These are phyloP conservation scores for Debaryomyces tyrocola DNA, from an alignment of 805 yeast genomes.

Conservation along the genomic window DNA sequence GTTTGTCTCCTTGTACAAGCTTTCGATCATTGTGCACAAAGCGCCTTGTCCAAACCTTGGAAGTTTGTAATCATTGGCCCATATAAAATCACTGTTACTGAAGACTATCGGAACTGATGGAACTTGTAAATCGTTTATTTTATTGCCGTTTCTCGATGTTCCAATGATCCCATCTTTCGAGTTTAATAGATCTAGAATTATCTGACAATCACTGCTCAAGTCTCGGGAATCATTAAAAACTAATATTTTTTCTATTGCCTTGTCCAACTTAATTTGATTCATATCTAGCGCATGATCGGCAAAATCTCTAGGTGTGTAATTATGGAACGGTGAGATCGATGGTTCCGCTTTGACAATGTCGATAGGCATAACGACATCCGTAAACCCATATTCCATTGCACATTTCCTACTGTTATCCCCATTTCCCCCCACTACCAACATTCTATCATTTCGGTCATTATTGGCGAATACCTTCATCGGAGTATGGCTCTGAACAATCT, in stretches of 20 bases:
- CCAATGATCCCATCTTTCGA: conserved; percentile 65
- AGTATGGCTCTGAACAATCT: conserved; percentile 83
- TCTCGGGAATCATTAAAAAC: conserved; percentile 90
- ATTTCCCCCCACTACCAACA: conserved; percentile 83
- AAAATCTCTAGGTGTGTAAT: conserved; percentile 46
- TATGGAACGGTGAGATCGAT: conserved; percentile 70
- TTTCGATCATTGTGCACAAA: conserved; percentile 61
- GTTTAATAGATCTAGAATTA: conserved; percentile 67
- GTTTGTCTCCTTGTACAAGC: conserved; percentile 56
- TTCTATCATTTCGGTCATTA: conserved; percentile 49
- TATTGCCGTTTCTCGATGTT: conserved; percentile 44
- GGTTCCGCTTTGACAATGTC: conserved; percentile 65
- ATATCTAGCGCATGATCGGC: conserved; percentile 39
- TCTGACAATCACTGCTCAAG: conserved; percentile 80
- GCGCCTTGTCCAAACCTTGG: conserved; percentile 94
- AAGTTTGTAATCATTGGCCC: conserved; percentile 79
- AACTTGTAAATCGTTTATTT: too few relatives aligned
- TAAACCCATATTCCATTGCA: conserved; percentile 75
- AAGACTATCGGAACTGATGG: conserved; percentile 74
- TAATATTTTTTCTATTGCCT: conserved; percentile 69
- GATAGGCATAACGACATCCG: conserved; percentile 68
- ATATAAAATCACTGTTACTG: conserved; percentile 78
- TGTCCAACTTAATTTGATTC: conserved; percentile 23
- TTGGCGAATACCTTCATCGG: conserved; percentile 67
- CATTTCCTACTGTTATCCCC: conserved; percentile 66